Evolutionary conservation across 306 rosid genomes (phyloP).

Genomic region (Quercus alba): DNA sequence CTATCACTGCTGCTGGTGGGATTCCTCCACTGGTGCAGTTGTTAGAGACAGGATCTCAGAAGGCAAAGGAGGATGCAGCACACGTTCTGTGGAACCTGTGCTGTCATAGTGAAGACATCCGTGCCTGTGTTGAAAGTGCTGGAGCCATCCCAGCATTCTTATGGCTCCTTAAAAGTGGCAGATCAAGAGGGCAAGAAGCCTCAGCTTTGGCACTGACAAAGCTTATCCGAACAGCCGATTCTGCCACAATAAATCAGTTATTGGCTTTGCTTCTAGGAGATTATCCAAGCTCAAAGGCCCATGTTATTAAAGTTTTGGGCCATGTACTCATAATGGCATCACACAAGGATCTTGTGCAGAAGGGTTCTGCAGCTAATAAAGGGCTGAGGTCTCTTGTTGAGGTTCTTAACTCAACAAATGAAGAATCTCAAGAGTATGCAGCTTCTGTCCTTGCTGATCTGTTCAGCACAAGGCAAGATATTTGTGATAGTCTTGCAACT

Average conservation of each 20-base stretch:
- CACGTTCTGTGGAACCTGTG: constrained; percentile 91
- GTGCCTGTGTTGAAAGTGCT: constrained; percentile 82
- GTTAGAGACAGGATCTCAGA: constrained; percentile 86
- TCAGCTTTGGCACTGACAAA: constrained; percentile 88
- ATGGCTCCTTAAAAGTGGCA: constrained; percentile 89
- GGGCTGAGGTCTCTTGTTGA: constrained; percentile 85
- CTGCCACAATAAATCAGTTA: constrained; percentile 86
- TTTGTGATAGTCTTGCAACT: constrained; percentile 81
- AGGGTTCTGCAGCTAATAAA: constrained; percentile 77
- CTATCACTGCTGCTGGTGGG: constrained; percentile 98
- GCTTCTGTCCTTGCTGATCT: constrained; percentile 94
- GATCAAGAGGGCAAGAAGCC: constrained; percentile 82
- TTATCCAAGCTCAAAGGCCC: constrained; percentile 70
- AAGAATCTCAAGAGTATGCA: constrained; percentile 81
- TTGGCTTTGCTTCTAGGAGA: constrained; percentile 86
- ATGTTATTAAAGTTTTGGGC: constrained; percentile 78
- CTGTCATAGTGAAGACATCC: constrained; percentile 94
- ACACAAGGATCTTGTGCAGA: constrained; percentile 64
- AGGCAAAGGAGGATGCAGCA: constrained; percentile 95
- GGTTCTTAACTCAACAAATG: constrained; percentile 76
- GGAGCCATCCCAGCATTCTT: constrained; percentile 81
- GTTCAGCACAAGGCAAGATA: constrained; percentile 80
- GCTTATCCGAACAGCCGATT: constrained; percentile 82
- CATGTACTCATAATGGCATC: constrained; percentile 82
- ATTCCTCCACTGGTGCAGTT: constrained; percentile 95